Conservation (phyloP, 2,329 filamentous ascomycete genomes). For the Diaporthe vaccinii region DNA sequence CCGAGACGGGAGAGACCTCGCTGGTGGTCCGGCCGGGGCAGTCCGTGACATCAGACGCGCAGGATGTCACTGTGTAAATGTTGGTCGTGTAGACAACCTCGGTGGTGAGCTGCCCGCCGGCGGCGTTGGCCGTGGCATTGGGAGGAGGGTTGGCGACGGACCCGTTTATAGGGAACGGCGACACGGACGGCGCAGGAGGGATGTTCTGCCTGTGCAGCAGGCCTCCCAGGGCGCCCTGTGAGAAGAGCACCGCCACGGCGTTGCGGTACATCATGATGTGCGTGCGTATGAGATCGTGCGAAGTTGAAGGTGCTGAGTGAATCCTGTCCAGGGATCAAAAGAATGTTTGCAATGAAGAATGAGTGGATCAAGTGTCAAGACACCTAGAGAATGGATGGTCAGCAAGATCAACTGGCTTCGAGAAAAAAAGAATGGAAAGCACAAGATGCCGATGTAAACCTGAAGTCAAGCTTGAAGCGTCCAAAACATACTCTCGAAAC, state of each 20-base stretch:
- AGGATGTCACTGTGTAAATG: conserved; percentile 37
- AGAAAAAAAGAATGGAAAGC: conserved; percentile 29
- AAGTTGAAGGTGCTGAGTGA: neutral
- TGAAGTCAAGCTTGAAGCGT: conserved; percentile 9
- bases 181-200: conserved; percentile 25
- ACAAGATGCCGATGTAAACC: conserved; percentile 20
- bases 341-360: conserved; percentile 25
- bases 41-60: conserved; percentile 35
- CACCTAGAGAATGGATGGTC: conserved; percentile 28
- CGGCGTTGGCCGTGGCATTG: neutral
- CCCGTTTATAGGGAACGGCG: conserved; percentile 33
- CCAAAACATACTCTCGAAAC: neutral
- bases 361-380: conserved; percentile 20
- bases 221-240: conserved; percentile 34
- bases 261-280: conserved; percentile 36
- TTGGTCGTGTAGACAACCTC: conserved; percentile 39
- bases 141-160: conserved; percentile 3
- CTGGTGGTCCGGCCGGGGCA: conserved; percentile 38
- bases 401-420: conserved; percentile 28
- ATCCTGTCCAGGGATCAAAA: conserved; percentile 29
- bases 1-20: conserved; percentile 34
- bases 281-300: neutral
- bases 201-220: conserved; percentile 25
- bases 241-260: conserved; percentile 35
- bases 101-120: conserved; percentile 28